These are phyloP conservation scores for Inonotus hispidus DNA, from an alignment of 1,284 basidiomycete species.

Conservation along the genomic window DNA sequence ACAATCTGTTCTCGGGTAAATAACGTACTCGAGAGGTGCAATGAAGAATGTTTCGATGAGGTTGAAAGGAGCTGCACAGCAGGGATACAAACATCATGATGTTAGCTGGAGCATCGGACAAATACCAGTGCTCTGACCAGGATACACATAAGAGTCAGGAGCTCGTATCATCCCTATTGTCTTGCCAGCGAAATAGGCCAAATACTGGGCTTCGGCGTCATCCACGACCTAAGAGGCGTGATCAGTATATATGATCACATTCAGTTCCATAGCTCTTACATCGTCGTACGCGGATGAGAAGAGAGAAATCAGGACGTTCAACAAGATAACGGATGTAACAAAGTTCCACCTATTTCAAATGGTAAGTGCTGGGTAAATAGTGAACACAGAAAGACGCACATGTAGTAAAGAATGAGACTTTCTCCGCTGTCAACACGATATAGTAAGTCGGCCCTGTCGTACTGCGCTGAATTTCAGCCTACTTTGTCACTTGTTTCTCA, in stretches of 20 bases:
- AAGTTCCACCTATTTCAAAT: conserved; percentile 70
- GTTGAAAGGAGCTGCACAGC: conserved; percentile 56
- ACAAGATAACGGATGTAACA: conserved; percentile 78
- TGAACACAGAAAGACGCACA: conserved; percentile 26
- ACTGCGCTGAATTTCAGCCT: background rate
- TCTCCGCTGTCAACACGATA: conserved; percentile 41
- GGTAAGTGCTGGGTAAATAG: background rate
- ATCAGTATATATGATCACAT: background rate
- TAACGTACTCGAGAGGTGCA: conserved; percentile 77
- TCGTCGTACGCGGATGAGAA: conserved; percentile 89
- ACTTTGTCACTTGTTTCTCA: conserved; percentile 27
- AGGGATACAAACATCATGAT: conserved; percentile 19
- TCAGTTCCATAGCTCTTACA: conserved; percentile 41
- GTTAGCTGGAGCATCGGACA: conserved; percentile 29
- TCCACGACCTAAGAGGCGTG: conserved; percentile 44
- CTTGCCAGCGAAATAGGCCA: conserved; percentile 87
- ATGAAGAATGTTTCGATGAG: conserved; percentile 78
- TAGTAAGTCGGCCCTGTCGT: background rate
- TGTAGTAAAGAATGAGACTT: conserved; percentile 76
- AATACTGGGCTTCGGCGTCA: conserved; percentile 71
- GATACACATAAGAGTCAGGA: conserved; percentile 72
- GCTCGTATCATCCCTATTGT: conserved; percentile 80
- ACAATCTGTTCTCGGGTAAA: background rate
- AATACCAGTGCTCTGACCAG: conserved; percentile 37
- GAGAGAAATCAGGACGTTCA: conserved; percentile 93